phyloP scores from a whole-genome alignment of 306 rosid genomes.

The Cucurbita pepo region DNA sequence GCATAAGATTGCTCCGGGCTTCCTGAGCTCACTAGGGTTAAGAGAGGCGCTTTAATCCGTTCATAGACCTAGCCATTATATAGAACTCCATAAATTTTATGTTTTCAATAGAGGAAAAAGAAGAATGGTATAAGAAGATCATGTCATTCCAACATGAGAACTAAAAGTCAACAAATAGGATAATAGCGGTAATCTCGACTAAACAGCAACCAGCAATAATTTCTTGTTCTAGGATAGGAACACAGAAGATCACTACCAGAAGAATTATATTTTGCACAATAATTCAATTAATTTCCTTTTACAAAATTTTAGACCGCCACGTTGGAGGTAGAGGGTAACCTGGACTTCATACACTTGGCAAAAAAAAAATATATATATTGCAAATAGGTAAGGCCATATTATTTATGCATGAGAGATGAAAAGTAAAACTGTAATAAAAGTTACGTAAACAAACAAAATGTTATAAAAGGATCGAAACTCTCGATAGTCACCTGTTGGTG shows the following conservation, averaged over 20 bases:
- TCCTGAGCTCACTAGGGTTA: constrained; percentile 96
- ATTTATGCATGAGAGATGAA: neutral
- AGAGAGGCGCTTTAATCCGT: constrained; percentile 94
- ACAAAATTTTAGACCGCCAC: neutral
- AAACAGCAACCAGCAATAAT: neutral
- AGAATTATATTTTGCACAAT: neutral
- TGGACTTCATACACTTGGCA: neutral
- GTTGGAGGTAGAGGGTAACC: neutral
- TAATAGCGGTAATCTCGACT: neutral
- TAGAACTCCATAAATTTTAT: neutral
- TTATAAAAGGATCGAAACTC: neutral
- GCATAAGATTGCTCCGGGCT: constrained; percentile 99
- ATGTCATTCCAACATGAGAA: neutral
- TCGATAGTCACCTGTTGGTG: constrained; percentile 84
- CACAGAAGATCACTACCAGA: neutral
- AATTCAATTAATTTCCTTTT: neutral
- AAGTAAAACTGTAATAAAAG: neutral
- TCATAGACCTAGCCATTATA: constrained; percentile 58
- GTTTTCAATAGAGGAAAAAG: neutral
- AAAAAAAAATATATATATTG: neutral
- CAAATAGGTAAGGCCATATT: neutral
- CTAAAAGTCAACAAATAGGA: neutral
- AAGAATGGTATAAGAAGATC: neutral
- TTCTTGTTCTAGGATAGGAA: neutral
- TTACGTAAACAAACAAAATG: neutral